Percentiles rank a stretch among this genome's conserved stretches.
Conservation (phyloP, 2,329 filamentous ascomycete species). For the Diaporthe capsici region DNA sequence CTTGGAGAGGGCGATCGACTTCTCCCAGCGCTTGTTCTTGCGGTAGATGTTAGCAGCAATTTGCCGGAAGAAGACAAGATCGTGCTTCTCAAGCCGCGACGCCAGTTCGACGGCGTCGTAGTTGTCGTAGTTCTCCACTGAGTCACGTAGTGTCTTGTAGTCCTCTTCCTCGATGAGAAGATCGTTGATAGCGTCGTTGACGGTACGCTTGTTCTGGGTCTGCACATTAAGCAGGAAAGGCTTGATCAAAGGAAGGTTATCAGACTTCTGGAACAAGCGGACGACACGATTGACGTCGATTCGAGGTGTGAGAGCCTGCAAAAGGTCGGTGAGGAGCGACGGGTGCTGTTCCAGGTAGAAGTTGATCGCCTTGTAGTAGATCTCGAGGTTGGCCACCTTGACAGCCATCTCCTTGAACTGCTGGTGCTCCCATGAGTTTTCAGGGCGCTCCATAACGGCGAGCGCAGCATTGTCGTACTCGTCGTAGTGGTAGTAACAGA, state of each 20-base stretch:
- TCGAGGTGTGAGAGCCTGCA: conserved; percentile 90
- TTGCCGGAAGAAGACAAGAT: conserved; percentile 98
- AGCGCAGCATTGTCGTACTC: conserved; percentile 98
- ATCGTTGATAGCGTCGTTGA: conserved; percentile 98
- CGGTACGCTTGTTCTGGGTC: conserved; percentile 95
- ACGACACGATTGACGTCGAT: conserved; percentile 99
- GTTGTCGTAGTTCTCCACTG: conserved; percentile 98
- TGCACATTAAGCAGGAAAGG: conserved; percentile 98
- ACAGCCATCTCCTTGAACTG: conserved; percentile 99
- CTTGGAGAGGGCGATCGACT: conserved; percentile 97
- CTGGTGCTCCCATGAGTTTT: conserved; percentile 99
- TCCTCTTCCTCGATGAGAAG: conserved; percentile 98
- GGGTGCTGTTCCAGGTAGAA: conserved; percentile 99
- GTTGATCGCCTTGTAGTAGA: conserved; percentile 97
- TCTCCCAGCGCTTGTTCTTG: conserved; percentile 99
- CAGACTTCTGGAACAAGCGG: conserved; percentile 98
- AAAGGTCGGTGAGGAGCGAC: conserved; percentile 92
- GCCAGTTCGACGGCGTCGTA: conserved; percentile 96
- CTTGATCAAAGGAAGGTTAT: conserved; percentile 98
- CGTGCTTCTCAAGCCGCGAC: conserved; percentile 94
- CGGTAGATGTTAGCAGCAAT: conserved; percentile 98
- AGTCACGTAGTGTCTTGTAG: conserved; percentile 98
- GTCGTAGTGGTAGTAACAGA: conserved; percentile 98
- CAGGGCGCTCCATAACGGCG: conserved; percentile 96
- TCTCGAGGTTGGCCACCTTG: conserved; percentile 98